Evolutionary conservation across 352 stramenopile species (phyloP), one percentile per base, ranked within the genome.

Genomic region (Thalassiosira mediterranea): DNA sequence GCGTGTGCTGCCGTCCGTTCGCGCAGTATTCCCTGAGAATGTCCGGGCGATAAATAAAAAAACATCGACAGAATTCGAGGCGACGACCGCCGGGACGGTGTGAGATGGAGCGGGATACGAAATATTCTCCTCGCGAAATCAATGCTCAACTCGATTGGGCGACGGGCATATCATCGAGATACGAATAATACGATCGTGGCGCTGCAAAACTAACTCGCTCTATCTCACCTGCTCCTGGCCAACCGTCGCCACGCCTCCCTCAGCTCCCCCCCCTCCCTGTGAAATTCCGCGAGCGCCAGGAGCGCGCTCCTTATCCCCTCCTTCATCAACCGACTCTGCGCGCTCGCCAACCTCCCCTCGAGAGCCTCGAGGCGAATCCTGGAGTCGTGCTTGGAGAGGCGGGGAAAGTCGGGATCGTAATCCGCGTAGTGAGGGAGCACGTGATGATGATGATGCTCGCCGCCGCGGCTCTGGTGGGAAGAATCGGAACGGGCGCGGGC

Each of bases 291-390:
- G 25, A 92, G 62, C 7, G 69, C 70, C 46, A 91, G 52, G 31
- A 87, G 83, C 2, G 84, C 87, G 0, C 28, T 84, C 1, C 84
- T 64, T 63, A 91, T 92, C 11, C 73, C 77, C 57, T 91, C 87
- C 63, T 89, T 91, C 68, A 89, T 72, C 47, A 92, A 59, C 58
- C 88, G 72, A 23, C 69, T 76, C 52, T 91, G 80, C 2, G 84
- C 76, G 13, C 67, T 60, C 1, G 57, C 42, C 59, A 92, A 76
- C 44, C 84, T 79, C 57, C 53, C 79, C 57, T 87, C 72, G 21
- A 92, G 40, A 0, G 74, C 51, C 13, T 88, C 70, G 17, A 84
- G 65, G n/a, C 58, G 51, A 19, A 56, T 31, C 17, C 52, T 29
- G 26, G 67, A 66, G 11, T 26, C 15, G n/a, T 37, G 29, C 38